phyloP scores from a whole-genome alignment of 1,284 basidiomycete species.

The Cerioporus squamosus region DNA sequence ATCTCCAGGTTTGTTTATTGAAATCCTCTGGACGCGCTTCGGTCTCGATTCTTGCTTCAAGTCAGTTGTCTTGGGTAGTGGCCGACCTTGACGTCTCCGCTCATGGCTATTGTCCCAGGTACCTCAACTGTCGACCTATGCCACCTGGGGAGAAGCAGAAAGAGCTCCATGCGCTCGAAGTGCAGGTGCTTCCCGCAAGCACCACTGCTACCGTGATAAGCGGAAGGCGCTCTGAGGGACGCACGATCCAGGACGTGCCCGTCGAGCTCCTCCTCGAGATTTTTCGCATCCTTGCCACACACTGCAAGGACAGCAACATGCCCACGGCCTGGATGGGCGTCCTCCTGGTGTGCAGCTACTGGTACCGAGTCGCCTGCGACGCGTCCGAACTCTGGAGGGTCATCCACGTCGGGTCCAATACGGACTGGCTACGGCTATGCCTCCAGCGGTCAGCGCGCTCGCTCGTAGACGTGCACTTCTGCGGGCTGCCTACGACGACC shows the following conservation, averaged over 20 bases:
- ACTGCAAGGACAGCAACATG: neutral
- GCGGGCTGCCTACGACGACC: neutral
- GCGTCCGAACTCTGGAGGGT: constrained; percentile 1
- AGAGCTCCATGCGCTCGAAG: no score
- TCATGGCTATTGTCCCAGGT: no score
- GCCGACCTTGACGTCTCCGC: no score
- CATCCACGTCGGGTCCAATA: constrained; percentile 4
- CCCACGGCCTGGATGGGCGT: neutral
- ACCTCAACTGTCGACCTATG: no score
- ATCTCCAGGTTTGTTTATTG: no score
- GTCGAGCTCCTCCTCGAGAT: neutral
- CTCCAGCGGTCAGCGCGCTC: neutral
- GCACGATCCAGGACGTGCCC: neutral
- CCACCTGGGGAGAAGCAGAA: no score
- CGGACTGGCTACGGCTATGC: constrained; percentile 2
- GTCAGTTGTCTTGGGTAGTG: no score
- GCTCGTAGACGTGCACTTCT: neutral
- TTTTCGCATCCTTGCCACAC: neutral
- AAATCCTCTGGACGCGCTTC: no score
- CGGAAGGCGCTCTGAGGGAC: neutral
- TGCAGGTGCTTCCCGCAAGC: neutral
- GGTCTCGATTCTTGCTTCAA: no score
- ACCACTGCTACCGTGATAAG: neutral
- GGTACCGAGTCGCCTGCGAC: neutral
- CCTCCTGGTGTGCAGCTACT: constrained; percentile 4